These are phyloP conservation scores for Blastobotrys serpentis DNA, from an alignment of 1,139 yeast species.

Conservation along the genomic window DNA sequence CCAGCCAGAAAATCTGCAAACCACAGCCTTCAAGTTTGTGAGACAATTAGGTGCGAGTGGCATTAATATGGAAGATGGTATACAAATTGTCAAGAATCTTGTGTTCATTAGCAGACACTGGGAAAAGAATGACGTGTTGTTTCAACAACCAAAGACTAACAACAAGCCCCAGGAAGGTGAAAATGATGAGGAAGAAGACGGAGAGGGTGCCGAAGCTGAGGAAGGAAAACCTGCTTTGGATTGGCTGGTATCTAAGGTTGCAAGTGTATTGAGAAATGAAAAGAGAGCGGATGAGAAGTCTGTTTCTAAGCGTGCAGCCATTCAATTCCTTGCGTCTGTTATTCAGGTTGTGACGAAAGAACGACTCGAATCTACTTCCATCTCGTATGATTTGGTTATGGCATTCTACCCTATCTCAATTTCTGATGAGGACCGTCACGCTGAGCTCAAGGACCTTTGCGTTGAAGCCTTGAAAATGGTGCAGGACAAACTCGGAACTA, in stretches of 20 bases:
- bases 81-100: slow-evolving; percentile 66
- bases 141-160: slow-evolving; percentile 23
- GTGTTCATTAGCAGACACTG: slow-evolving; percentile 62
- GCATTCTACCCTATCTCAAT: slow-evolving; percentile 59
- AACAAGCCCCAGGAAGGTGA: slow-evolving; percentile 29
- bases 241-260: slow-evolving; percentile 60
- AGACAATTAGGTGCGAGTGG: slow-evolving; percentile 82
- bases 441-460: slow-evolving; percentile 59
- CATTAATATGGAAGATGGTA: slow-evolving; percentile 61
- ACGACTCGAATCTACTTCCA: slow-evolving; percentile 17
- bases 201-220: slow-evolving; percentile 28
- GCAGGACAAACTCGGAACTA: slow-evolving; percentile 68
- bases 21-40: slow-evolving; percentile 62
- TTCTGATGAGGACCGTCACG: slow-evolving; percentile 43
- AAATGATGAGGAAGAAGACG: slow-evolving; percentile 30
- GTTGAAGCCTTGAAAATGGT: slow-evolving; percentile 68
- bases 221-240: slow-evolving; percentile 47
- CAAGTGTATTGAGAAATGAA: slow-evolving; percentile 67
- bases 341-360: slow-evolving; percentile 28
- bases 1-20: slow-evolving; percentile 47
- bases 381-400: slow-evolving; percentile 43
- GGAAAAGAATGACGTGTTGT: slow-evolving; percentile 50
- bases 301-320: slow-evolving; percentile 63
- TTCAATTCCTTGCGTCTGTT: slow-evolving; percentile 38
- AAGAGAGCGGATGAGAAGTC: slow-evolving; percentile 51